These are phyloP conservation scores for Leptographium flavum DNA, from an alignment of 2,329 filamentous ascomycete species.

Conservation along the genomic window DNA sequence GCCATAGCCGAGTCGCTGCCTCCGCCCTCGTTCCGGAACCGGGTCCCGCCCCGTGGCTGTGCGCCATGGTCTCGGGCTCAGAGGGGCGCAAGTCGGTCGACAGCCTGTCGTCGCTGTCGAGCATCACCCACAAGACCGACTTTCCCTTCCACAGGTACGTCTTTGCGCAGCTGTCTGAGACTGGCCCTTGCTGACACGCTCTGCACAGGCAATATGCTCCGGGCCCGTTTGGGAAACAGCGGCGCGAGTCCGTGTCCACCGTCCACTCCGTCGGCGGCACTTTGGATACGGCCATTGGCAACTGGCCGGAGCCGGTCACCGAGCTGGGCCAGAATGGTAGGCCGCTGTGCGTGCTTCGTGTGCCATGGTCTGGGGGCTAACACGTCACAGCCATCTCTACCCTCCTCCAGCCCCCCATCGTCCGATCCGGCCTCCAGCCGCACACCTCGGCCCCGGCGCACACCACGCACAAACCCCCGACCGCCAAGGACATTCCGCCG, in stretches of 20 bases:
- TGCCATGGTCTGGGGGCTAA: neutral
- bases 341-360: neutral
- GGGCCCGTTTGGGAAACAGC: conserved; percentile 23
- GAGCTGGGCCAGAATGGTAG: conserved; percentile 78
- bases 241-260: conserved; percentile 73
- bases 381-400: conserved; percentile 69
- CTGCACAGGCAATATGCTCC: neutral
- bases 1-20: neutral
- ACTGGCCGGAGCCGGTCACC: conserved; percentile 38
- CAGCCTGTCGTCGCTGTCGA: conserved; percentile 41
- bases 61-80: conserved; percentile 42
- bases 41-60: conserved; percentile 2
- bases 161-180: neutral
- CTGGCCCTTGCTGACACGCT: neutral
- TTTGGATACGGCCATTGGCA: conserved; percentile 53
- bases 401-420: conserved; percentile 78
- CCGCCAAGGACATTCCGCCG: conserved; percentile 78
- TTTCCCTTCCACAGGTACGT: conserved; percentile 44
- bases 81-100: conserved; percentile 51
- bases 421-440: conserved; percentile 73
- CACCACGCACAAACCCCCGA: conserved; percentile 70
- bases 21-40: conserved; percentile 2
- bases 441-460: conserved; percentile 56
- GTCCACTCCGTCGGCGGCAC: conserved; percentile 76
- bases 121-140: conserved; percentile 30